These are phyloP conservation scores for Entophlyctis luteolus DNA, from an alignment of 192 early-diverging fungal genomes.

Conservation along the genomic window DNA sequence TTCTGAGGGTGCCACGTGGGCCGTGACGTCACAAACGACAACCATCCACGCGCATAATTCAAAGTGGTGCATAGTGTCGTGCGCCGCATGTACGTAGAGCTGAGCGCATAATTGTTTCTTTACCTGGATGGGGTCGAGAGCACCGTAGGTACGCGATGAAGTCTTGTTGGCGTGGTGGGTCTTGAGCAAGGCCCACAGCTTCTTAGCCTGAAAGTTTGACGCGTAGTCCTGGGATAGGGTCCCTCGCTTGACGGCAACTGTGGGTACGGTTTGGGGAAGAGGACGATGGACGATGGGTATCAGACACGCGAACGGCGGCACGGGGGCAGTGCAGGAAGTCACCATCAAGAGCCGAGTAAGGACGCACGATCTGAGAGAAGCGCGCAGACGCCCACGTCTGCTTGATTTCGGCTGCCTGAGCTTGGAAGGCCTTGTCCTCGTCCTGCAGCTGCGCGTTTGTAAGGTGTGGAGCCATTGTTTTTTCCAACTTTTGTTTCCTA, in stretches of 20 bases:
- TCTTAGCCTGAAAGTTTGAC: conserved; percentile 86
- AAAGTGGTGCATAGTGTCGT: no score
- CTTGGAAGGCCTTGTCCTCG: conserved; percentile 66
- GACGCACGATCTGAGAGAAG: conserved; percentile 76
- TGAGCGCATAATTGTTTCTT: no score
- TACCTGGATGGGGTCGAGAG: conserved; percentile 78
- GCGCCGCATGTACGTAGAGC: no score
- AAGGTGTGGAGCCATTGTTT: conserved; percentile 19
- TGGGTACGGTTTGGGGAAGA: no score
- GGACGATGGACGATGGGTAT: neutral
- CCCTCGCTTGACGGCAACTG: conserved; percentile 87
- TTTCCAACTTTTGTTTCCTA: no score
- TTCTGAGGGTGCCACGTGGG: no score
- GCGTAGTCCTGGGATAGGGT: conserved; percentile 67
- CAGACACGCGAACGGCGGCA: no score
- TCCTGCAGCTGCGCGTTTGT: conserved; percentile 21
- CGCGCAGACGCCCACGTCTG: conserved; percentile 82
- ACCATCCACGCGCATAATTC: no score
- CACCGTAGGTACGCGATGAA: conserved; percentile 89
- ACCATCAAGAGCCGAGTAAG: conserved; percentile 68
- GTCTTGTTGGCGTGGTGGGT: conserved; percentile 72
- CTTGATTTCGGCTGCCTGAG: conserved; percentile 79
- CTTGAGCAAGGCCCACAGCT: conserved; percentile 82
- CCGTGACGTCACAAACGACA: no score
- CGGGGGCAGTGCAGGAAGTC: no score